These are phyloP conservation scores for Trichocladium antarcticum DNA, from an alignment of 495 filamentous ascomycete species.

Conservation along the genomic window DNA sequence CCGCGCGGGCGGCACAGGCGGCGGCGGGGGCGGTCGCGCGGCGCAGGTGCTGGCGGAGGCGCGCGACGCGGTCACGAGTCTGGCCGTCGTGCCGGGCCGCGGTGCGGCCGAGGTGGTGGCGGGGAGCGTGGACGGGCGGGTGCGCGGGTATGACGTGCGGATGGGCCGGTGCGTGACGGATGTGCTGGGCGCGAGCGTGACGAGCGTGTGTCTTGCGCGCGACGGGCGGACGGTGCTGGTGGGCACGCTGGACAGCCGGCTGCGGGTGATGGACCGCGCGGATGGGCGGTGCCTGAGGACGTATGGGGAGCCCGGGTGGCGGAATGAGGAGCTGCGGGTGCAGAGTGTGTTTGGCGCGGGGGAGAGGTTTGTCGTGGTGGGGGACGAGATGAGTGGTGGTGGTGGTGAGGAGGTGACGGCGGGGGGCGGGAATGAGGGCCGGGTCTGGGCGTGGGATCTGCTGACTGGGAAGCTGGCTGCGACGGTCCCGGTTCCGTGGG, in stretches of 20 bases:
- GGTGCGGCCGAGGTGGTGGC: conserved; percentile 48
- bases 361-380: conserved; percentile 69
- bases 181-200: conserved; percentile 54
- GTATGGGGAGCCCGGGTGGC: conserved; percentile 51
- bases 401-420: conserved; percentile 7
- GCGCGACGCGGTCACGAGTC: conserved; percentile 54
- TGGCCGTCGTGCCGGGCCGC: conserved; percentile 47
- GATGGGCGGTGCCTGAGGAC: conserved; percentile 63
- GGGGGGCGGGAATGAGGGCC: conserved; percentile 40
- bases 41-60: conserved; percentile 73
- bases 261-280: conserved; percentile 71
- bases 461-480: conserved; percentile 58
- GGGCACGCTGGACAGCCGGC: conserved; percentile 59
- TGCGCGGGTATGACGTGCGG: conserved; percentile 78
- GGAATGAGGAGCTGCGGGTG: conserved; percentile 58
- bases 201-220: conserved; percentile 55
- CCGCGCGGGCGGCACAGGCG: not conserved
- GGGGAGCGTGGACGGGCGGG: conserved; percentile 78
- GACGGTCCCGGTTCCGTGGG: conserved; percentile 47
- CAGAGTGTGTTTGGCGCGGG: conserved; percentile 59
- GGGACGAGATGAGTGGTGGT: conserved; percentile 50
- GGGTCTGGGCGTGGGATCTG: conserved; percentile 85
- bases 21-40: conserved; percentile 45
- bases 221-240: conserved; percentile 68
- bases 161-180: conserved; percentile 66